These are phyloP conservation scores for Acacia melanoxylon DNA, from an alignment of 306 rosid species.

Conservation along the genomic window DNA sequence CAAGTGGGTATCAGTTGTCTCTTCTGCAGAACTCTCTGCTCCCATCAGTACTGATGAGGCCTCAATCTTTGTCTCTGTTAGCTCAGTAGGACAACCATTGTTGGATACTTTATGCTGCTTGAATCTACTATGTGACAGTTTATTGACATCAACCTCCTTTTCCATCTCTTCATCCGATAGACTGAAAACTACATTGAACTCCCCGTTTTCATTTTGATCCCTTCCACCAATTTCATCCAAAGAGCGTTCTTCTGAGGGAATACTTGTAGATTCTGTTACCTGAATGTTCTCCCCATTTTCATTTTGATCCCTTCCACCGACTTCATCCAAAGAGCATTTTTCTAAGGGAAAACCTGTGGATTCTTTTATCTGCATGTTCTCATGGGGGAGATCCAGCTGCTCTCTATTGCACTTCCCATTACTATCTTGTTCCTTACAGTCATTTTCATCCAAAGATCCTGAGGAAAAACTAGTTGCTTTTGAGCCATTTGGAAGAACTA, in stretches of 20 bases:
- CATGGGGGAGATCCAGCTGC: not conserved
- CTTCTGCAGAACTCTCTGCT: constrained; percentile 33
- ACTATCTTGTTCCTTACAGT: constrained; percentile 19
- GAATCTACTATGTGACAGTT: constrained; percentile 27
- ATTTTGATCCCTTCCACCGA: constrained; percentile 28
- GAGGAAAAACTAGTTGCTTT: constrained; percentile 6
- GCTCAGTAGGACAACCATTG: constrained; percentile 43
- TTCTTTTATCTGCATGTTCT: not conserved
- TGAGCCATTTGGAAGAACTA: not conserved
- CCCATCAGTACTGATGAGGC: constrained; percentile 20
- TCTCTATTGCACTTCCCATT: constrained; percentile 23
- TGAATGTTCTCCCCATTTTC: constrained; percentile 2
- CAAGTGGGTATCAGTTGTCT: constrained; percentile 12
- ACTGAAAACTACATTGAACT: constrained; percentile 18
- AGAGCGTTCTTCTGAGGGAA: constrained; percentile 34
- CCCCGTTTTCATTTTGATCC: constrained; percentile 25
- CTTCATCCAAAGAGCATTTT: constrained; percentile 29
- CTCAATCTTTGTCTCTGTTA: constrained; percentile 44
- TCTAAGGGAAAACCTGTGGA: constrained; percentile 29
- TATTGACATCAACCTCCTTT: constrained; percentile 36
- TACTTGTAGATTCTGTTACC: constrained; percentile 1
- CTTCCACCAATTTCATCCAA: constrained; percentile 23
- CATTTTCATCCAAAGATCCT: constrained; percentile 6
- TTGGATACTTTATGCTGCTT: constrained; percentile 44
- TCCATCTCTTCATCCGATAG: constrained; percentile 46